Conservation (phyloP, 345 rosid species). For the Brassica incana region DNA sequence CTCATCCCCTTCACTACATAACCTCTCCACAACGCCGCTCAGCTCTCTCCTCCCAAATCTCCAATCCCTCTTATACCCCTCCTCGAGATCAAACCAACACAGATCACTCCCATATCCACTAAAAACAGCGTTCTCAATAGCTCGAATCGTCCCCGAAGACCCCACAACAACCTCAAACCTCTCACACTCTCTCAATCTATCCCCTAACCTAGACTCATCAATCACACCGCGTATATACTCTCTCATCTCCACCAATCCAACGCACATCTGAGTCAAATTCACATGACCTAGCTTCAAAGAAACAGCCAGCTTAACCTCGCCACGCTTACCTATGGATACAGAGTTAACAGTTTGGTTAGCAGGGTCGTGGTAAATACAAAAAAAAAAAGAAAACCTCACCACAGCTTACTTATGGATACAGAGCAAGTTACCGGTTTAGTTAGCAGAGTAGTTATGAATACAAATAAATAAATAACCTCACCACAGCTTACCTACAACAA, state of each 20-base stretch:
- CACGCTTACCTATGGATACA: constrained; percentile 43
- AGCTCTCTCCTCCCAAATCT: constrained; percentile 52
- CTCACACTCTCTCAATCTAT: constrained; percentile 45
- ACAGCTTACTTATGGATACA: too few relatives aligned
- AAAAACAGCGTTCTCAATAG: constrained; percentile 62
- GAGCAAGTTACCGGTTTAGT: too few relatives aligned
- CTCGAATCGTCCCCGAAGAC: constrained; percentile 65
- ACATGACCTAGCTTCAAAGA: constrained; percentile 72
- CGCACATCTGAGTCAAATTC: constrained; percentile 51
- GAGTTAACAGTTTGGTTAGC: too few relatives aligned
- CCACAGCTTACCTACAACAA: constrained; percentile 58
- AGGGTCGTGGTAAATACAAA: too few relatives aligned
- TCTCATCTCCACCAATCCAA: constrained; percentile 42
- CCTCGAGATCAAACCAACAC: constrained; percentile 18
- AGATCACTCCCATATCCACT: constrained; percentile 43
- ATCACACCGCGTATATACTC: constrained; percentile 45
- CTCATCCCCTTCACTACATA: constrained; percentile 51
- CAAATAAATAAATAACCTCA: constrained; percentile 22
- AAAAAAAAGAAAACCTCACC: too few relatives aligned
- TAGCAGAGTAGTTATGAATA: too few relatives aligned
- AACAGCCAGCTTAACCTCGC: constrained; percentile 47
- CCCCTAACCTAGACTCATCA: constrained; percentile 48
- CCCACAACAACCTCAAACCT: constrained; percentile 66
- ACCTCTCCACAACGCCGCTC: constrained; percentile 46
- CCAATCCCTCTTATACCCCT: constrained; percentile 59